phyloP scores from a whole-genome alignment of 202 grass and related monocot species.

The Elaeis oleifera region DNA sequence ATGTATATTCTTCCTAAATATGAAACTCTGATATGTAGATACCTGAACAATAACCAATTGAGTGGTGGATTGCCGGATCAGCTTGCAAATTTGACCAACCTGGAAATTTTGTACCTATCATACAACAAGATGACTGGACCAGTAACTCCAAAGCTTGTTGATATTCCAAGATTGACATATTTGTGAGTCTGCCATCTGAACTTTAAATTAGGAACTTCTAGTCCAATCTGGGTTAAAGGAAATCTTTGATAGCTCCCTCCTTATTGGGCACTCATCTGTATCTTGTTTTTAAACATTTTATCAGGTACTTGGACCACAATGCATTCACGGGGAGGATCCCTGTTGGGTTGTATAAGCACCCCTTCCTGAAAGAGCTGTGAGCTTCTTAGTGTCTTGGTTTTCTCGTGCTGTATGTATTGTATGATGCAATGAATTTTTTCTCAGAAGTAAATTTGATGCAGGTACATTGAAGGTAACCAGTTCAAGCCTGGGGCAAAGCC shows the following conservation, averaged over 20 bases:
- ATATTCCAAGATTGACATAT: conserved; percentile 79
- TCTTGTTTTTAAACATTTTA: conserved; percentile 11
- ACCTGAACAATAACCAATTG: conserved; percentile 80
- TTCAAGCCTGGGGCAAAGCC: no score
- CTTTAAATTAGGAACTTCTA: no score
- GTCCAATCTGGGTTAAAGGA: background rate
- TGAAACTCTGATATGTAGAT: conserved; percentile 35
- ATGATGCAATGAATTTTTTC: conserved; percentile 1
- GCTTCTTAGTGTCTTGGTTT: conserved; percentile 20
- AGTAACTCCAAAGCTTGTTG: conserved; percentile 62
- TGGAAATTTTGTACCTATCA: conserved; percentile 92
- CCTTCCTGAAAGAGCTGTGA: conserved; percentile 87
- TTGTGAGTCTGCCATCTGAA: conserved; percentile 47
- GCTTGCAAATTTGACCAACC: conserved; percentile 84
- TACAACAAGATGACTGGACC: conserved; percentile 78
- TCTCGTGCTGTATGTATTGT: background rate
- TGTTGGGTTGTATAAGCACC: conserved; percentile 82
- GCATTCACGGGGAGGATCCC: conserved; percentile 93
- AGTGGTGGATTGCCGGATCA: conserved; percentile 78
- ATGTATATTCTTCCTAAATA: conserved; percentile 3
- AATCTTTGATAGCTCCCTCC: background rate
- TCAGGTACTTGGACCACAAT: conserved; percentile 82
- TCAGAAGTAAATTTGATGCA: conserved; percentile 27
- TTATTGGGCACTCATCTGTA: conserved; percentile 5
- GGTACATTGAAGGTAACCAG: conserved; percentile 22